Conservation (phyloP, 2,329 filamentous ascomycete species). For the Pseudogymnoascus sp. region DNA sequence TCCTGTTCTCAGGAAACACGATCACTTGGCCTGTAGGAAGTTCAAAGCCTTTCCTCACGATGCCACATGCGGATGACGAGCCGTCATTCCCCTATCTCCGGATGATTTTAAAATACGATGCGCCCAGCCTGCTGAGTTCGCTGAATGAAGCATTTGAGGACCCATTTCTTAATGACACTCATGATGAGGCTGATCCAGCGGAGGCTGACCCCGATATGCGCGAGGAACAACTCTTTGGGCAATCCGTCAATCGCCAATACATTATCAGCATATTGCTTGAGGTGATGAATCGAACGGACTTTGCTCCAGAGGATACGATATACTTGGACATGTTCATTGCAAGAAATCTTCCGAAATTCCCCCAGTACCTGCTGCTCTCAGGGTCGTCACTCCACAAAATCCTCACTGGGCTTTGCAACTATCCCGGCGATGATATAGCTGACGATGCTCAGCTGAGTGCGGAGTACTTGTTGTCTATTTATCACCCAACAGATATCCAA, state of each 20-base stretch:
- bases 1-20: conserved; percentile 79
- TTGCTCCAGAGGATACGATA: conserved; percentile 73
- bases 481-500: conserved; percentile 77
- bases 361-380: conserved; percentile 86
- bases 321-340: conserved; percentile 99
- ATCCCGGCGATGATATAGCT: conserved; percentile 69
- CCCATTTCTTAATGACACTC: conserved; percentile 76
- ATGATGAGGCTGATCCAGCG: conserved; percentile 54
- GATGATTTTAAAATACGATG: conserved; percentile 79
- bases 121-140: conserved; percentile 86
- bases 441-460: conserved; percentile 96
- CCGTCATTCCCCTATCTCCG: conserved; percentile 80
- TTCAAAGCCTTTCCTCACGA: conserved; percentile 53
- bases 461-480: conserved; percentile 88
- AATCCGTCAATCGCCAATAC: conserved; percentile 83
- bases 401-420: conserved; percentile 74
- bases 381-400: conserved; percentile 79
- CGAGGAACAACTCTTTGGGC: conserved; percentile 59
- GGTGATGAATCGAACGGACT: conserved; percentile 74
- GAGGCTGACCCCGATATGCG: conserved; percentile 42
- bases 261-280: conserved; percentile 85
- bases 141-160: conserved; percentile 98
- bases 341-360: conserved; percentile 90
- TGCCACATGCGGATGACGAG: conserved; percentile 48
- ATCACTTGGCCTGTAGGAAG: conserved; percentile 66